Evolutionary conservation across 371 early-diverging fungal genomes (phyloP), one percentile per base, ranked within the genome.

Genomic region (Dichotomocladium elegans): DNA sequence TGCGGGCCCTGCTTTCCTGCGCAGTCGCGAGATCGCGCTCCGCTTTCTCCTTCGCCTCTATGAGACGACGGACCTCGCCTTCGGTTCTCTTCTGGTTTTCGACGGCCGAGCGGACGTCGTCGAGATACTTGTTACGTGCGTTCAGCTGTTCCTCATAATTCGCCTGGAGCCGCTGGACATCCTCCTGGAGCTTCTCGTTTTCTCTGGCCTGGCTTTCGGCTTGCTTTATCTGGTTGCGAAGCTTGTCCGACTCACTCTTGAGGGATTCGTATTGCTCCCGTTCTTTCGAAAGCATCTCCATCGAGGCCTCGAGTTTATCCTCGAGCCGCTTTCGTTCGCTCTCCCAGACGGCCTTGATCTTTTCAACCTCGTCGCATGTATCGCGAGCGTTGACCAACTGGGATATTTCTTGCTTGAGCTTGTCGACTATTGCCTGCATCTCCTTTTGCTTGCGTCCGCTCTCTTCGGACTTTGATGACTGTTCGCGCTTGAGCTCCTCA

Each of bases 281-380:
- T 19, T 79, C 70, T 2, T 57, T 56, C 4, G 65, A 53, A 22
- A 77, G 58, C 5, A 55, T 47, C 25, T 76, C 65, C 10, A 52
- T 60, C 14, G 61, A 62, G 12, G 57, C 58, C 1, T 68, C 58
- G n/a, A 78, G 62, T 25, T 77, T 68, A 9, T 79, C 80, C 19
- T 68, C 69, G 11, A 82, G 46, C 4, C 80, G 70, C 30, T 77
- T 72, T 41, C 77, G 77, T 52, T 82, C 83, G 12, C 66, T 68
- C 34, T 80, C 80, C 81, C 81, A 82, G 10, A 79, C 70, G 28
- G 63, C 70, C 17, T 74, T 76, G 43, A 82, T 58, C 35, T 76
- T 73, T 27, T 70, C 70, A 1, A 74, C 55, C 41, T 77, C 68
- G 58, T 60, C 70, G 42, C 58, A 74, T 11, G 58, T 61, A 41